A percentile compares a stretch with the other conserved stretches of the same genome.
Evolutionary conservation across 805 yeast genomes (phyloP).

Genomic region (Metschnikowia vanudenii): DNA sequence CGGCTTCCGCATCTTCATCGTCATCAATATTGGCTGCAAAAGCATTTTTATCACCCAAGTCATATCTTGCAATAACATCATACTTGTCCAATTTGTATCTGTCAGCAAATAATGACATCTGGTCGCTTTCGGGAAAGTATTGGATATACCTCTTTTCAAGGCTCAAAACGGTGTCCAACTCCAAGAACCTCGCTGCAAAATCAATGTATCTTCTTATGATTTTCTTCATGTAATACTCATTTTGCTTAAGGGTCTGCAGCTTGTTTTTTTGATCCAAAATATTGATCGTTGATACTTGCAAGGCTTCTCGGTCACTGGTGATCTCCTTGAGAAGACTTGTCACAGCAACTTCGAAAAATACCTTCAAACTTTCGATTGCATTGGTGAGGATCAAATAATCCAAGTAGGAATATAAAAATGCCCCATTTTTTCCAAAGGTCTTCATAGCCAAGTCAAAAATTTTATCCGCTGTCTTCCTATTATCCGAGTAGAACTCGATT

Average conservation of each 20-base stretch:
- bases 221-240: conserved; percentile 28
- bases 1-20: conserved; percentile 17
- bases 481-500: conserved; percentile 71
- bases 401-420: conserved; percentile 66
- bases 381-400: conserved; percentile 66
- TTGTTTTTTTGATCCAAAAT: conserved; percentile 16
- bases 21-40: conserved; percentile 9
- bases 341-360: conserved; percentile 75
- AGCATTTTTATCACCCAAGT: conserved; percentile 26
- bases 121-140: conserved; percentile 60
- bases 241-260: conserved; percentile 20
- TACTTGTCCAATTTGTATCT: conserved; percentile 37
- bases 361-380: conserved; percentile 73
- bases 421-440: conserved; percentile 50
- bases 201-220: conserved; percentile 51
- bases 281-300: conserved; percentile 16
- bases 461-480: conserved; percentile 65
- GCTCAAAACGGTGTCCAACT: conserved; percentile 60
- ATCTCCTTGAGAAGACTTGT: conserved; percentile 47
- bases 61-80: conserved; percentile 38
- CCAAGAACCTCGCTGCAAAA: conserved; percentile 71
- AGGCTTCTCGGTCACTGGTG: conserved; percentile 20
- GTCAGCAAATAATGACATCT: conserved; percentile 36
- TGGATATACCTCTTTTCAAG: conserved; percentile 67
- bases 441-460: conserved; percentile 80